Base-by-base conservation (phyloP, 208 protist species). In the Trypanosoma cruzi region DNA sequence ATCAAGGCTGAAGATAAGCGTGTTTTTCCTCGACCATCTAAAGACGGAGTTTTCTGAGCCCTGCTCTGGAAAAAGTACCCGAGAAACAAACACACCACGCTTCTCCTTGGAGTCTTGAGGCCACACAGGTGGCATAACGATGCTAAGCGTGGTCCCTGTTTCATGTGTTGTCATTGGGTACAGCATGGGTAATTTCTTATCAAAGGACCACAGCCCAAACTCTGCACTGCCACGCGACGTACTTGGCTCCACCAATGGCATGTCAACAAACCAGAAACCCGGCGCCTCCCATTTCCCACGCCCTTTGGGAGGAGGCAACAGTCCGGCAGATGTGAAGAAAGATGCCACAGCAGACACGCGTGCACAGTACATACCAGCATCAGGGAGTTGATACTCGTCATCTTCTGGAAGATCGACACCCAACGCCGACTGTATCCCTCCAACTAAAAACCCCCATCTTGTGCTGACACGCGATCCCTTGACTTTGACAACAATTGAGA, bases 41-140 rank as follows among this genome's bases (percentile, higher is more conserved):
- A 65, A 72, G 2, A 22, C 44, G 22, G 32, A 28, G 32, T 53
- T 46, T 11, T 52, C 26, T n/a, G 28, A 36, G 36, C 37, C 22
- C 2, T 60, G 20, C 8, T 37, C 1, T 8, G 40, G 28, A 6
- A 7, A 44, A 57, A 72, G 26, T 36, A 64, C 32, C 37, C 67
- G 56, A 29, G 57, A 56, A 63, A 72, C 49, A 58, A 72, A 63
- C 26, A 72, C 31, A n/a, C 57, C 67, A 29, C 24, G 0, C 40
- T 14, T n/a, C 31, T 16, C 32, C 11, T 34, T 8, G 29, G 13
- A 28, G 22, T 16, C 26, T 24, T 40, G 55, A 22, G 57, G 56
- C 67, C 67, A 72, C 31, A 72, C 67, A 49, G 37, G 48, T 48
- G 67, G 67, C 6, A 64, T 37, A 56, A 72, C 14, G 26, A 72